Evolutionary conservation across 768 basidiomycete species (phyloP), one percentile per base, ranked within the genome.

Genomic region (Kwoniella sp.): DNA sequence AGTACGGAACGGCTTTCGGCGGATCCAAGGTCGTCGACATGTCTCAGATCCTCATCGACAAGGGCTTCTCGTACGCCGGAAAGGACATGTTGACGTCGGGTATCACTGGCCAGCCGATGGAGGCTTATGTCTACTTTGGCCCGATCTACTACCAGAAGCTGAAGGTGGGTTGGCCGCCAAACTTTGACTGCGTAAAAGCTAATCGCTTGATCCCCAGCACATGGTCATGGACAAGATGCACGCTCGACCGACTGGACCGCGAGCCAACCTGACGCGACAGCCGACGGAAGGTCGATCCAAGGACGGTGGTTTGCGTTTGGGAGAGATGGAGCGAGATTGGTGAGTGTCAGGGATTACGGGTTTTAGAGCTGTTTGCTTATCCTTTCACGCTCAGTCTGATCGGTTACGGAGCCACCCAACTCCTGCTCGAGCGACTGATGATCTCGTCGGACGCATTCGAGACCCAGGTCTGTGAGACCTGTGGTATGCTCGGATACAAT

Each of bases 161-260:
- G 50, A 98, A 78, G 73, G 92, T 95, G 74, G 79, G 88, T 74
- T 38, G 42, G 33, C 43, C 32, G 49, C 41, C 61, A n/a, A 15
- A 32, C 8, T 32, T 64, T 59, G 63, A 46, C 53, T 59, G 54
- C 47, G 40, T 48, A 10, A 15, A 14, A 27, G 39, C n/a, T 40
- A 43, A 11, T n/a, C 36, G 8, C 15, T 27, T 20, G 23, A 5
- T 26, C 11, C 61, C 87, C 84, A 92, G 78, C 92, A 93, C 77
- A 98, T 98, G 93, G 93, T 98, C 44, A 87, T 96, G 85, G 95
- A 99, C 80, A 99, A 99, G 80, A 99, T 99, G 95, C 95, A 99
- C 65, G 95, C 95, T 60, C 85, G 95, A 52, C 91, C 95, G 44
- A 86, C 89, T 67, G 93, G 95, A 14, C 95, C 95, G 39, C 86